phyloP scores from a whole-genome alignment of 139 green algal species.

The Dunaliella primolecta region DNA sequence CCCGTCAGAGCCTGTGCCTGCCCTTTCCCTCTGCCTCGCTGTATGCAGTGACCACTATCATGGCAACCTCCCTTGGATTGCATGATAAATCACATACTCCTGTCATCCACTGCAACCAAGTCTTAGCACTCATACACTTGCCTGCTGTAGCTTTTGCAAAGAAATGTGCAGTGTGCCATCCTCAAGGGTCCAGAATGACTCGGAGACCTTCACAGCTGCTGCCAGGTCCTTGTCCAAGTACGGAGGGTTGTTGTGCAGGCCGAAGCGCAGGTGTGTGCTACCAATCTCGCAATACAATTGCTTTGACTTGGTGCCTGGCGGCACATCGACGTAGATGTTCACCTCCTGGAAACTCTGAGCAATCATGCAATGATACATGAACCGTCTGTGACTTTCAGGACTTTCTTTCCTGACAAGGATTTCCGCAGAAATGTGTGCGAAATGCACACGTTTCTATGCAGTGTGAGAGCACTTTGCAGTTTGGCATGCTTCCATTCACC shows the following conservation, averaged over 20 bases:
- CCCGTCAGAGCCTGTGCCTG: no score
- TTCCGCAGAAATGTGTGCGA: slow-evolving; percentile 15
- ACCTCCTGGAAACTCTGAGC: slow-evolving; percentile 54
- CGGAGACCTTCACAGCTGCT: slow-evolving; percentile 59
- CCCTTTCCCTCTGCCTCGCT: not conserved
- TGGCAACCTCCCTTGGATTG: not conserved
- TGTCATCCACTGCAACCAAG: no score
- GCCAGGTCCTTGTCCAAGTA: slow-evolving; percentile 61
- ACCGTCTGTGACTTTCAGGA: not conserved
- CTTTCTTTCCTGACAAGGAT: not conserved
- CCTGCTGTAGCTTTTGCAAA: slow-evolving; percentile 72
- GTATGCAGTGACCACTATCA: not conserved
- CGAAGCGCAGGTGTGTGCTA: slow-evolving; percentile 57
- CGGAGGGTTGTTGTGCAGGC: slow-evolving; percentile 71
- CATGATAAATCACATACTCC: no score
- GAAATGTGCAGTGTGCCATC: slow-evolving; percentile 59
- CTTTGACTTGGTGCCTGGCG: slow-evolving; percentile 64
- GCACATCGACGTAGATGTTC: slow-evolving; percentile 79
- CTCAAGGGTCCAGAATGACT: slow-evolving; percentile 87
- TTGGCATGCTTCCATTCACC: no score
- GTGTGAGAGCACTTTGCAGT: no score
- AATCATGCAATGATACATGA: not conserved
- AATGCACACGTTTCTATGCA: slow-evolving; percentile 17
- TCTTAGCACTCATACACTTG: no score
- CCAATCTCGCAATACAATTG: slow-evolving; percentile 65